A percentile compares a stretch with the other conserved stretches of the same genome.
Evolutionary conservation across 2,329 filamentous ascomycete genomes (phyloP).

Genomic region (Fusarium sp.): DNA sequence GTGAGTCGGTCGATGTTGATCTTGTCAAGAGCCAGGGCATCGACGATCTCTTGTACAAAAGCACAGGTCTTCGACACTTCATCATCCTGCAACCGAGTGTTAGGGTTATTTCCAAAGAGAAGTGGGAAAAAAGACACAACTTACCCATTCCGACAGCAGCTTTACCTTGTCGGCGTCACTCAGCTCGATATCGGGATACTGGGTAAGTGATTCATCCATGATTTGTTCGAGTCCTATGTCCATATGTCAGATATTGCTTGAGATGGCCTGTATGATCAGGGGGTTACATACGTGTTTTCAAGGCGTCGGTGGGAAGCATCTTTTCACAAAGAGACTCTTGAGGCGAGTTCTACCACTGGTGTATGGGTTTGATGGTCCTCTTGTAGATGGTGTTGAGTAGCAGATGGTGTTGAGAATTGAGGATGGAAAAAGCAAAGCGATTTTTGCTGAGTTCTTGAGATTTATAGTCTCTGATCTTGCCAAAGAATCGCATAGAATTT

Average conservation of each 20-base stretch:
- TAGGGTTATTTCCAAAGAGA: not conserved
- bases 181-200: not conserved
- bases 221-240: not conserved
- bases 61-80: not conserved
- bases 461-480: not conserved
- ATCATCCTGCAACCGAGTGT: not conserved
- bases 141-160: not conserved
- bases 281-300: not conserved
- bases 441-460: not conserved
- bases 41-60: not conserved
- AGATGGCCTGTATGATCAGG: not conserved
- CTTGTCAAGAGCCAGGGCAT: not conserved
- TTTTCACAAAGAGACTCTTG: not conserved
- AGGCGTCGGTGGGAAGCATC: not conserved
- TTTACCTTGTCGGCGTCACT: not conserved
- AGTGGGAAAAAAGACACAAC: not conserved
- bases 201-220: not conserved
- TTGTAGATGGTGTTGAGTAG: not conserved
- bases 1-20: too few species aligned
- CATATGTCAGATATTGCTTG: not conserved
- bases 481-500: not conserved
- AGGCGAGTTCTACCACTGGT: rapidly evolving
- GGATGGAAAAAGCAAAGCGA: not conserved
- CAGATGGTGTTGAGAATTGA: not conserved
- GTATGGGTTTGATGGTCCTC: not conserved